These are phyloP conservation scores for Tuber aestivum DNA, from an alignment of 495 filamentous ascomycete species.

Conservation along the genomic window DNA sequence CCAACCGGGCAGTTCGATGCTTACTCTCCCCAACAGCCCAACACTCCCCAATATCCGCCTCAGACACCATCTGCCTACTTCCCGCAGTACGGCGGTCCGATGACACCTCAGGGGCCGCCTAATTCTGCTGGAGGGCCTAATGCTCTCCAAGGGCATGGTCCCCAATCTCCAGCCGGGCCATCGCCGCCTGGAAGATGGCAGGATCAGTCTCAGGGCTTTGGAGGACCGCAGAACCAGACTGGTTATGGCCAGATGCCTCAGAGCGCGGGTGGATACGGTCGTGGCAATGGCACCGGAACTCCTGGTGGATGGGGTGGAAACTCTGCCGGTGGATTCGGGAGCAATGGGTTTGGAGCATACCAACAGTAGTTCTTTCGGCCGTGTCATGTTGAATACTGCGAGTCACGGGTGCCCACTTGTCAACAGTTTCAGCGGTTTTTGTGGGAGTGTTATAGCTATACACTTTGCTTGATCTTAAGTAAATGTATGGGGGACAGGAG, in stretches of 20 bases:
- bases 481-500: constrained; percentile 3
- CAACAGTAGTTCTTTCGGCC: constrained; percentile 48
- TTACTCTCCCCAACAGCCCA: constrained; percentile 70
- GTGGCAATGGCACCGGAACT: constrained; percentile 68
- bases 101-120: constrained; percentile 61
- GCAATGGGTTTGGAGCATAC: constrained; percentile 57
- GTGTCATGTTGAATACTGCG: not conserved
- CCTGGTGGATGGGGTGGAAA: constrained; percentile 70
- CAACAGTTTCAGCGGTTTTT: not conserved
- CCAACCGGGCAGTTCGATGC: constrained; percentile 76
- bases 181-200: constrained; percentile 53
- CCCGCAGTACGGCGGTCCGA: constrained; percentile 83
- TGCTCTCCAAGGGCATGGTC: constrained; percentile 35
- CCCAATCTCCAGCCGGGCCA: constrained; percentile 49
- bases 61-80: constrained; percentile 79
- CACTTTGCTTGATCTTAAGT: constrained; percentile 1
- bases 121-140: constrained; percentile 39
- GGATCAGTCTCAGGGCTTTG: constrained; percentile 55
- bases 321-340: constrained; percentile 46
- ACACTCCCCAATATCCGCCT: constrained; percentile 62
- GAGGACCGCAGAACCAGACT: constrained; percentile 54
- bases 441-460: constrained; percentile 5
- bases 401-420: not conserved
- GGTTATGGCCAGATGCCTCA: constrained; percentile 52
- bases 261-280: constrained; percentile 74